Evolutionary conservation across 192 early-diverging fungal genomes (phyloP).

Genomic region (Coemansia brasiliensis): DNA sequence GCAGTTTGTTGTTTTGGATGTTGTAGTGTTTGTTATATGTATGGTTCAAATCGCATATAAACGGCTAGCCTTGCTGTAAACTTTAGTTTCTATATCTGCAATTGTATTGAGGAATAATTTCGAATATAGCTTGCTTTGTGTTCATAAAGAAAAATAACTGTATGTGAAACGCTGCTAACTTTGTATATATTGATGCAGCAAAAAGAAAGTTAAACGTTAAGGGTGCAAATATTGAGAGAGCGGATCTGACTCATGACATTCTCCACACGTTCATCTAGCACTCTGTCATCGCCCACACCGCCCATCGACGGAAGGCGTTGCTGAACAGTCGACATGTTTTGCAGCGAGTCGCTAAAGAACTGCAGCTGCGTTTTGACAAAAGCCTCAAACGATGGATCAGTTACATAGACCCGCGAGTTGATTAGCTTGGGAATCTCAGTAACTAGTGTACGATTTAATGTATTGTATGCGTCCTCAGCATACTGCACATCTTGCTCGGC

Average conservation of each 20-base stretch:
- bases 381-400: conserved; percentile 96
- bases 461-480: conserved; percentile 76
- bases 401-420: conserved; percentile 81
- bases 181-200: not conserved
- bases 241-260: conserved; percentile 86
- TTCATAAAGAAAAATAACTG: no score
- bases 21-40: conserved; percentile 17
- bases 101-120: no score
- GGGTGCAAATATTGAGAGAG: conserved; percentile 86
- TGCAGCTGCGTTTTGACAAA: conserved; percentile 90
- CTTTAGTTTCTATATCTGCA: no score
- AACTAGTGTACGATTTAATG: conserved; percentile 78
- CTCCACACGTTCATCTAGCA: conserved; percentile 74
- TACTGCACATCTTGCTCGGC: conserved; percentile 81
- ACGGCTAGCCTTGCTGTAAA: not conserved
- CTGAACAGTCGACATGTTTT: conserved; percentile 68
- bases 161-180: no score
- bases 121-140: no score
- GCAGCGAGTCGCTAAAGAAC: conserved; percentile 82
- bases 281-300: conserved; percentile 54
- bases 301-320: conserved; percentile 62
- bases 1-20: conserved; percentile 21
- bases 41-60: conserved; percentile 6
- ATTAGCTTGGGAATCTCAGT: conserved; percentile 89
- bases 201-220: conserved; percentile 42